Percentiles rank a stretch among this genome's conserved stretches.
Evolutionary conservation across 257 asterid species (phyloP).

Genomic region (Solanum gandarillasii): DNA sequence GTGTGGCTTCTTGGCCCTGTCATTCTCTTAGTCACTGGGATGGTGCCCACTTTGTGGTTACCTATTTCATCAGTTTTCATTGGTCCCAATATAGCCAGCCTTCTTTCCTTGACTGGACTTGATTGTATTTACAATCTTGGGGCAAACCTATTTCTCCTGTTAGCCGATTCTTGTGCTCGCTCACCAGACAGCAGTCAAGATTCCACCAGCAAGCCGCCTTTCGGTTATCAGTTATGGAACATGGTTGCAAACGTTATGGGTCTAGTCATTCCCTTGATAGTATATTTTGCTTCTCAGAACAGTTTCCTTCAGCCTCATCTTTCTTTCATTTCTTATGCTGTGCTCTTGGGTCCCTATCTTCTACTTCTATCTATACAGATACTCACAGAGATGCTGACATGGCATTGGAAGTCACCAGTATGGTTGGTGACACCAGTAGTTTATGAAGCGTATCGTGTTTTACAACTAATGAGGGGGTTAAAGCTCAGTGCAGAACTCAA

Average conservation of each 20-base stretch:
- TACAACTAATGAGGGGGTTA: slow-evolving; percentile 92
- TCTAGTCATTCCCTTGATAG: slow-evolving; percentile 37
- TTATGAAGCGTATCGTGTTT: slow-evolving; percentile 69
- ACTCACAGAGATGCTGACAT: slow-evolving; percentile 79
- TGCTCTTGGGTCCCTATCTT: slow-evolving; percentile 85
- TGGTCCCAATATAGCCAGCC: slow-evolving; percentile 93
- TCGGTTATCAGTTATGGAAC: slow-evolving; percentile 67
- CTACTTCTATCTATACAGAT: slow-evolving; percentile 68
- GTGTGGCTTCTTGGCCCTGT: slow-evolving; percentile 81
- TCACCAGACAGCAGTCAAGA: slow-evolving; percentile 9
- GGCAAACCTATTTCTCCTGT: slow-evolving; percentile 79
- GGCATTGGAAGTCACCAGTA: slow-evolving; percentile 98
- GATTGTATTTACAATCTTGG: slow-evolving; percentile 97
- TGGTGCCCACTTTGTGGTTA: slow-evolving; percentile 87
- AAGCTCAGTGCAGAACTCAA: slow-evolving; percentile 69
- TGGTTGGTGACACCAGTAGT: slow-evolving; percentile 88
- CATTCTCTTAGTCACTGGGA: slow-evolving; percentile 68
- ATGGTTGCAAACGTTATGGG: slow-evolving; percentile 52
- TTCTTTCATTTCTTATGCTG: slow-evolving; percentile 48
- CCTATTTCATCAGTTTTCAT: slow-evolving; percentile 75
- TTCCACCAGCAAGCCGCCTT: slow-evolving; percentile 56
- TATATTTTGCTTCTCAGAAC: slow-evolving; percentile 35
- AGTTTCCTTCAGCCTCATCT: slow-evolving; percentile 57
- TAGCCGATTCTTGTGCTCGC: slow-evolving; percentile 75
- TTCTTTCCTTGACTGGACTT: slow-evolving; percentile 80